Percentiles rank a stretch among this genome's conserved stretches.
Conservation (phyloP, 768 basidiomycete genomes). For the Cytidiella melzeri region DNA sequence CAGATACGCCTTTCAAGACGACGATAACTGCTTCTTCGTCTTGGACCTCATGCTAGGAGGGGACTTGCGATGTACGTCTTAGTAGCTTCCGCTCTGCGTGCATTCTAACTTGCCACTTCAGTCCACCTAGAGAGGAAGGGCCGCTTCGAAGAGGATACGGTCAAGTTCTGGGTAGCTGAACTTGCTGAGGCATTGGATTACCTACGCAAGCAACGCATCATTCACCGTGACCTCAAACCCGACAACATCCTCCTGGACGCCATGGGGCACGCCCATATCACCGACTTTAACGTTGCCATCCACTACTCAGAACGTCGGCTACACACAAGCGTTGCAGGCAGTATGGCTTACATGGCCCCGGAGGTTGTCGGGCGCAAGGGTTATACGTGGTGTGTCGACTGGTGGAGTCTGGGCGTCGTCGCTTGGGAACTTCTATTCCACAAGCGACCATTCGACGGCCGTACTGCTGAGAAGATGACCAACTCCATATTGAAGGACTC, state of each 20-base stretch:
- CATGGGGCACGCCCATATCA: constrained; percentile 92
- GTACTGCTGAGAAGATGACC: constrained; percentile 83
- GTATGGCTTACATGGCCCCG: constrained; percentile 99
- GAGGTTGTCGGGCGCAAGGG: constrained; percentile 91
- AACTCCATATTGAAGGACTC: constrained; percentile 79
- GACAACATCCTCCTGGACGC: constrained; percentile 95
- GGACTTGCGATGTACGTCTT: constrained; percentile 76
- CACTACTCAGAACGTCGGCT: constrained; percentile 88
- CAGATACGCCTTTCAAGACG: constrained; percentile 95
- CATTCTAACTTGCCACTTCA: constrained; percentile 25
- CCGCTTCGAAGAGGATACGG: constrained; percentile 60
- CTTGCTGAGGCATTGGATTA: constrained; percentile 80
- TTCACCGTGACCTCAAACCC: constrained; percentile 95
- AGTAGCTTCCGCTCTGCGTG: neutral
- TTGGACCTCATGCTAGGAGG: constrained; percentile 96
- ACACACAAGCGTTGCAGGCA: constrained; percentile 92
- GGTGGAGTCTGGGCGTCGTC: constrained; percentile 93
- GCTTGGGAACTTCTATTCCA: constrained; percentile 86
- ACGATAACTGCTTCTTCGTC: constrained; percentile 97
- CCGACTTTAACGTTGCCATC: constrained; percentile 98
- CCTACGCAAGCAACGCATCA: constrained; percentile 86
- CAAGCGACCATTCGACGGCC: constrained; percentile 84
- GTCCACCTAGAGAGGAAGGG: constrained; percentile 79
- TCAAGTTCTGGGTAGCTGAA: constrained; percentile 88
- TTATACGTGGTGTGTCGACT: constrained; percentile 90